Percentiles rank a stretch among this genome's conserved stretches.
These are phyloP conservation scores for Metschnikowia similis DNA, from an alignment of 805 yeast genomes.

Conservation along the genomic window DNA sequence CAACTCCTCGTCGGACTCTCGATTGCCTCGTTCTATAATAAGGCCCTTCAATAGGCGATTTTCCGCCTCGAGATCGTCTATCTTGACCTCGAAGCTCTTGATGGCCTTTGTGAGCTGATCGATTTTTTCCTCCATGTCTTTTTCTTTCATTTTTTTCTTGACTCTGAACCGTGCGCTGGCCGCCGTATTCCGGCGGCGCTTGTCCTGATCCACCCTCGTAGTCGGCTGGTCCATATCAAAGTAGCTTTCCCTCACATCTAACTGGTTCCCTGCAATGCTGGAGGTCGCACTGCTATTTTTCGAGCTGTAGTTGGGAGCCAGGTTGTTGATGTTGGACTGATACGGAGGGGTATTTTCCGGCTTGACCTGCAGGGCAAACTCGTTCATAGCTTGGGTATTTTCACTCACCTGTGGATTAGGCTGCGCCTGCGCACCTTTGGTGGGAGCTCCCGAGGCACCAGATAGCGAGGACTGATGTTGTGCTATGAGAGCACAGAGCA, in stretches of 20 bases:
- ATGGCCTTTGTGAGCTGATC: conserved; percentile 42
- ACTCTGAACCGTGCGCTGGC: conserved; percentile 64
- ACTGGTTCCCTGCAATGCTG: conserved; percentile 5
- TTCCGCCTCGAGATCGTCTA: conserved; percentile 58
- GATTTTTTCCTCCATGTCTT: conserved; percentile 52
- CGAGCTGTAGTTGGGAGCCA: conserved; percentile 14
- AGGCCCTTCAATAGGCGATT: conserved; percentile 53
- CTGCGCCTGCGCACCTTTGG: background rate
- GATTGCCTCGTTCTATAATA: conserved; percentile 50
- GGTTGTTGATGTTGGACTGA: conserved; percentile 9
- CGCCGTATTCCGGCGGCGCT: conserved; percentile 56
- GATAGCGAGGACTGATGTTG: conserved; percentile 47
- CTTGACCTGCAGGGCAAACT: background rate
- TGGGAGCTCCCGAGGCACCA: background rate
- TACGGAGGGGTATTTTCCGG: background rate
- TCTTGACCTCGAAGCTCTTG: conserved; percentile 40
- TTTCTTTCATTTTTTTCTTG: conserved; percentile 57
- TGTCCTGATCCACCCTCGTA: conserved; percentile 34
- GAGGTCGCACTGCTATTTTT: conserved; percentile 11
- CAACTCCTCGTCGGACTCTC: conserved; percentile 37
- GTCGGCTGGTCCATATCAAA: background rate
- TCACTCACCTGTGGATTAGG: background rate
- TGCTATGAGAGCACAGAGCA: conserved; percentile 68
- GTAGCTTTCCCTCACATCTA: background rate
- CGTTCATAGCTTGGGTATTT: background rate